phyloP scores from a whole-genome alignment of 257 asterid species.

The Lithospermum erythrorhizon region DNA sequence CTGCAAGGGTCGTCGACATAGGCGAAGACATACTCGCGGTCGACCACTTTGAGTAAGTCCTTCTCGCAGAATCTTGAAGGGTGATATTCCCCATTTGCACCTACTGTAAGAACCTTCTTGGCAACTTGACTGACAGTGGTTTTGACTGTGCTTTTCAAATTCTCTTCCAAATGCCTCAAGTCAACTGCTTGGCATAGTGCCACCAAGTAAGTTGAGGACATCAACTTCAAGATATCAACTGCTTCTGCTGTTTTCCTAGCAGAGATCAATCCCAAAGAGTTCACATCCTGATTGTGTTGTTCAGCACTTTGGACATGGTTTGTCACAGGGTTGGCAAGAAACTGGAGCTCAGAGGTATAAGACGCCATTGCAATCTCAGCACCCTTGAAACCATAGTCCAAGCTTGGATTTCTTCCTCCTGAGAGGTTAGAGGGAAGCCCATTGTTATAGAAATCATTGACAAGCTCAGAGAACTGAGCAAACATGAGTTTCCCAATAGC shows the following conservation, averaged over 20 bases:
- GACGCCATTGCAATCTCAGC: conserved; percentile 49
- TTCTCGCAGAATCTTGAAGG: conserved; percentile 47
- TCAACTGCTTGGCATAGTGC: conserved; percentile 49
- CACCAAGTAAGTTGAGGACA: conserved; percentile 32
- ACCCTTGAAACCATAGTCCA: conserved; percentile 50
- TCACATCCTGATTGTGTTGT: conserved; percentile 58
- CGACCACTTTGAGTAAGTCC: conserved; percentile 42
- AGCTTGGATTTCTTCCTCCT: conserved; percentile 44
- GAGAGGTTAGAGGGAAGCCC: conserved; percentile 53
- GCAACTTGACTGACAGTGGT: conserved; percentile 39
- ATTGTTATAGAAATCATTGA: conserved; percentile 46
- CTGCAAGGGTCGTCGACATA: conserved; percentile 44
- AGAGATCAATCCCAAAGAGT: conserved; percentile 43
- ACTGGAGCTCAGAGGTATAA: conserved; percentile 48
- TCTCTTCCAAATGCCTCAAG: conserved; percentile 45
- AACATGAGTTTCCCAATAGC: conserved; percentile 41
- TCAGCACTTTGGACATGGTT: conserved; percentile 56
- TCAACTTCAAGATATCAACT: conserved; percentile 36
- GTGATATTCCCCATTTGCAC: conserved; percentile 36
- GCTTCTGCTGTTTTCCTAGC: conserved; percentile 45
- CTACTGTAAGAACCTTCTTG: conserved; percentile 34
- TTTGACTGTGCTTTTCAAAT: conserved; percentile 34
- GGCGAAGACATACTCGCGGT: conserved; percentile 37
- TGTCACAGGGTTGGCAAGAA: conserved; percentile 43
- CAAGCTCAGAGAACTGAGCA: conserved; percentile 45